Percentiles rank a stretch among this genome's conserved stretches.
Conservation (phyloP, 192 early-diverging fungal genomes). For the Podochytrium sp. region DNA sequence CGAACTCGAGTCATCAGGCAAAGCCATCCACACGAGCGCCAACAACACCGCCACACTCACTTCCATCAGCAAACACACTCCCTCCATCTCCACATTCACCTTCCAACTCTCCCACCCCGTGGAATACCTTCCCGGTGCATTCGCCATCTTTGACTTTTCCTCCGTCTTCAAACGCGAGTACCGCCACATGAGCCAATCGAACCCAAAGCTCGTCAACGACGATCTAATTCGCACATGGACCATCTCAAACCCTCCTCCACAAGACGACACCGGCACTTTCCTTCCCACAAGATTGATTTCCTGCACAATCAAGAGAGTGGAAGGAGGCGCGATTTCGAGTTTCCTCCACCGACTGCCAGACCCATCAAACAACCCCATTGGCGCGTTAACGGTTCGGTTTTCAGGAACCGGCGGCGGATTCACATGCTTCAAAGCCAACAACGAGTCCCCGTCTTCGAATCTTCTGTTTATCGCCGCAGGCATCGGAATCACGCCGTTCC, state of each 20-base stretch:
- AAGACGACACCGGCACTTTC: not conserved
- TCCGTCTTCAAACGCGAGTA: conserved; percentile 2
- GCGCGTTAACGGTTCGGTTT: not conserved
- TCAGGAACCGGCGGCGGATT: not conserved
- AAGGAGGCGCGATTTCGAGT: not conserved
- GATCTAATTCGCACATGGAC: conserved; percentile 35
- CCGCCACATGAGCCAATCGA: conserved; percentile 30
- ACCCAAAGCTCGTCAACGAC: conserved; percentile 34
- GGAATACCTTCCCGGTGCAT: conserved; percentile 16
- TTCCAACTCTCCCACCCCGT: conserved; percentile 17
- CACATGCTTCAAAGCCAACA: not conserved
- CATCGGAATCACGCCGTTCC: conserved; percentile 35
- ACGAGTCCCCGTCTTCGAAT: not conserved
- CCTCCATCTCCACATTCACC: conserved; percentile 26
- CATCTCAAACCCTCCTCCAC: conserved; percentile 1
- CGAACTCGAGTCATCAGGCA: conserved; percentile 3
- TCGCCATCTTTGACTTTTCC: conserved; percentile 31
- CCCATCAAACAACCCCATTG: not conserved
- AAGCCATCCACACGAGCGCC: not conserved
- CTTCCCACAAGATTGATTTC: not conserved
- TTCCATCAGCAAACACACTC: not conserved
- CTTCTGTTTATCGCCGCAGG: conserved; percentile 32
- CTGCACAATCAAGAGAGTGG: conserved; percentile 8
- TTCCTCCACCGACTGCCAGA: conserved; percentile 14
- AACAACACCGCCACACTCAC: not conserved